Conservation (phyloP, 176 grass and related monocot genomes). For the Urochloa ruziziensis region DNA sequence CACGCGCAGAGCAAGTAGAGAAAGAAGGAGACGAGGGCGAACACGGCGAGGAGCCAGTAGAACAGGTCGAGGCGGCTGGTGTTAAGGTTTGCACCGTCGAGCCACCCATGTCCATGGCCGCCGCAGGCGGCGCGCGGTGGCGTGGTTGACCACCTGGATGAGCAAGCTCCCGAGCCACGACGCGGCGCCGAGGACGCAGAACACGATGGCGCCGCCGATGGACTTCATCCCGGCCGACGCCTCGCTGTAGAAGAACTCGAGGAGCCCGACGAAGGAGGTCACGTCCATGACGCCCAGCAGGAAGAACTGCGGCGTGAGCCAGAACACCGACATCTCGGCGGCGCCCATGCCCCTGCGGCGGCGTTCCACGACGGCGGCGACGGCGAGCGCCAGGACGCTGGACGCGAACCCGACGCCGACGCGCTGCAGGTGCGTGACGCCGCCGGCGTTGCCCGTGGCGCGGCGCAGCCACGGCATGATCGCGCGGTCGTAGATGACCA, state of each 20-base stretch:
- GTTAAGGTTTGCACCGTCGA: constrained; percentile 45
- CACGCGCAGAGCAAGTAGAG: constrained; percentile 42
- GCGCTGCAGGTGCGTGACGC: constrained; percentile 61
- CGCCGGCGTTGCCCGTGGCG: constrained; percentile 34
- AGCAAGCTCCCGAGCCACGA: constrained; percentile 56
- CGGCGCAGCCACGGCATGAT: constrained; percentile 49
- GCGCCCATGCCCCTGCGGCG: constrained; percentile 19
- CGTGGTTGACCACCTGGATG: constrained; percentile 49
- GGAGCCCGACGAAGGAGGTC: constrained; percentile 63
- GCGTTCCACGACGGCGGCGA: constrained; percentile 48
- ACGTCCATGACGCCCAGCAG: constrained; percentile 60
- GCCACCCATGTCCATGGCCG: constrained; percentile 43
- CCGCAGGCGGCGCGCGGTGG: not conserved
- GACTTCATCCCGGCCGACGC: constrained; percentile 67
- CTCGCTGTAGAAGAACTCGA: constrained; percentile 86
- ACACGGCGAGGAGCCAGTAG: constrained; percentile 61
- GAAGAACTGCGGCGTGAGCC: constrained; percentile 70
- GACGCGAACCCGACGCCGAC: constrained; percentile 50
- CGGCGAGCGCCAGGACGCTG: constrained; percentile 29
- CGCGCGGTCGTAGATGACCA: constrained; percentile 49
- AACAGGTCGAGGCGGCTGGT: constrained; percentile 54
- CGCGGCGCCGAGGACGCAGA: constrained; percentile 46
- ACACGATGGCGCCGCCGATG: constrained; percentile 55
- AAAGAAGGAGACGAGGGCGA: constrained; percentile 39
- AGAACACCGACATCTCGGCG: constrained; percentile 53